Base-by-base conservation (phyloP, 768 basidiomycete genomes). In the Boletus reticulatus region DNA sequence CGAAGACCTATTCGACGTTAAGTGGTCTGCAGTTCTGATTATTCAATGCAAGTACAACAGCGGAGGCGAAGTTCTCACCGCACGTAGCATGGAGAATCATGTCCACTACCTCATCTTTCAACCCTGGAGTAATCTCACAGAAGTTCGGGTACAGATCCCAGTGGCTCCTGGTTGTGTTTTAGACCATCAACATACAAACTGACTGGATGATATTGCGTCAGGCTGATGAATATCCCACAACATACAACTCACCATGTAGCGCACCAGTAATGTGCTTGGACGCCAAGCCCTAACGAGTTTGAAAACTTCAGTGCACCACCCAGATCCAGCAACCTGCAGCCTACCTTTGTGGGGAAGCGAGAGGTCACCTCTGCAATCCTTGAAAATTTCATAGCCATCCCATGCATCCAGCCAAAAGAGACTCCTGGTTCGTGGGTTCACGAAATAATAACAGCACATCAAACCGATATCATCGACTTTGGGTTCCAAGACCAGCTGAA, bases 331-430 rank as follows among this genome's bases (percentile, higher is more conserved):
- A n/a, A 1, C 3, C 4, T 22, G 6, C 19, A 37, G 24, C 37
- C 44, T 27, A 67, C 70, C 66, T 63, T 68, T 66, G 49, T 72
- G 70, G 1, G 66, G 45, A 44, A 37, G 11, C 0, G 58, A 67
- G 17, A 65, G 19, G 0, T 7, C 14, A 5, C 68, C 68, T 45
- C 22, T 55, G 42, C 70, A 70, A 8, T 67, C 61, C 19, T 31
- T 36, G 32, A 73, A 60, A 32, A 83, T 62, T 8, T 66, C 50
- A 0, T 52, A 42, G 1, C 76, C 72, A 0, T 76, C 63, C 52
- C 75, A 79, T 0, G 71, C 59, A 43, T 84, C 76, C 36, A 84
- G 52, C 76, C 81, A 87, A 57, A 86, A 86, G 11, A 85, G 67
- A n/a, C 70, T 63, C 19, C 80, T 75, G 0, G 68, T 65, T 1